Conservation (phyloP, 2,329 filamentous ascomycete species). For the Sclerotiophoma versabilis region DNA sequence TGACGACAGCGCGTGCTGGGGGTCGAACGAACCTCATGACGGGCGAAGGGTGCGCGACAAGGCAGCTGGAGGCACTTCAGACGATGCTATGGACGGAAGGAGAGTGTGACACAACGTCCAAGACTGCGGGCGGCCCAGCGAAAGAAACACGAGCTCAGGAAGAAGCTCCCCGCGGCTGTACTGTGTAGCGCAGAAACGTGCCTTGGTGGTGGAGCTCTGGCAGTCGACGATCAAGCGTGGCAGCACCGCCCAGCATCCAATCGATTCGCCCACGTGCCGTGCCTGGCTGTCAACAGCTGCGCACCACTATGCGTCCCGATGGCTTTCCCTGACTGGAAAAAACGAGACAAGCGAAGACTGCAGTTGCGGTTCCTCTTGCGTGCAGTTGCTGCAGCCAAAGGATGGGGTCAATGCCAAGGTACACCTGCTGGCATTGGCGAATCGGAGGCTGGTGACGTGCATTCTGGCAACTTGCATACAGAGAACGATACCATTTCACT, state of each 20-base stretch:
- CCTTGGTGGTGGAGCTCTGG: constrained; percentile 19
- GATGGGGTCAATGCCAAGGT: constrained; percentile 9
- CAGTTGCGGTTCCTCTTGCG: background rate
- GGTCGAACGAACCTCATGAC: constrained; percentile 36
- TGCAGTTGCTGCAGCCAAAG: background rate
- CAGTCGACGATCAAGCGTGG: constrained; percentile 19
- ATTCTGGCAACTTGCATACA: background rate
- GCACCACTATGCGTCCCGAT: background rate
- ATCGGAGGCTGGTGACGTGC: constrained; percentile 15
- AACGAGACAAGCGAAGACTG: background rate
- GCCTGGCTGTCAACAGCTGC: constrained; percentile 10
- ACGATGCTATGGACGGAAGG: constrained; percentile 10
- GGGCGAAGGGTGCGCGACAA: constrained; percentile 18
- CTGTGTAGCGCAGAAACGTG: constrained; percentile 18
- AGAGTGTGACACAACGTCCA: constrained; percentile 15
- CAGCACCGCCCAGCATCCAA: constrained; percentile 24
- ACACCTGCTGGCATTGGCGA: constrained; percentile 12
- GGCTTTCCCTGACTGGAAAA: background rate
- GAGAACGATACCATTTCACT: background rate
- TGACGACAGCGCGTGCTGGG: constrained; percentile 10
- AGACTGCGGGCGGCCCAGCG: constrained; percentile 10
- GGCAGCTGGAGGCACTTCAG: constrained; percentile 12
- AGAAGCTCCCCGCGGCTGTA: constrained; percentile 14
- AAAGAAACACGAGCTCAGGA: constrained; percentile 9
- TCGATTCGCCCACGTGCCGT: constrained; percentile 28